Evolutionary conservation across 1,284 basidiomycete species (phyloP).

Genomic region (Apiotrichum gamsii): DNA sequence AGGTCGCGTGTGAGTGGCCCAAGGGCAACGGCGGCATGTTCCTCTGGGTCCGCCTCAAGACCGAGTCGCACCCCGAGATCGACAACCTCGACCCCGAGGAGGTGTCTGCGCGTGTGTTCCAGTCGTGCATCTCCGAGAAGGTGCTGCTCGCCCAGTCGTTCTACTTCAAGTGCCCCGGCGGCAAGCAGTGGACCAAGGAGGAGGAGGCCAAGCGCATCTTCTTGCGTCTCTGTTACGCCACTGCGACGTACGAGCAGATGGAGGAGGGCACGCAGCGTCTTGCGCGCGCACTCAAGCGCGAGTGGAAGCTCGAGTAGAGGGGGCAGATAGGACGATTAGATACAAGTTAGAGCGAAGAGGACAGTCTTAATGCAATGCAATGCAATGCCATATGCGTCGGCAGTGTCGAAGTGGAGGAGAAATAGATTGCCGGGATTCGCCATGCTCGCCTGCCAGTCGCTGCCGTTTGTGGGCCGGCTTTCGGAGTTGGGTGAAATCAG

Average conservation of each 20-base stretch:
- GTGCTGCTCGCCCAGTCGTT: slow-evolving; percentile 27
- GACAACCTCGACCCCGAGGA: slow-evolving; percentile 18
- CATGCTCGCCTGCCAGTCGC: no score
- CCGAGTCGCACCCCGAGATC: slow-evolving; percentile 32
- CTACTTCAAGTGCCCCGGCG: slow-evolving; percentile 32
- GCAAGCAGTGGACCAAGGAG: slow-evolving; percentile 19
- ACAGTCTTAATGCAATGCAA: no score
- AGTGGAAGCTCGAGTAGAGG: background rate
- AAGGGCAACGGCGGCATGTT: slow-evolving; percentile 37
- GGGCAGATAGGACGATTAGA: no score
- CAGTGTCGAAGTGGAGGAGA: no score
- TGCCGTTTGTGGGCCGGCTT: no score
- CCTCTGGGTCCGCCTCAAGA: slow-evolving; percentile 34
- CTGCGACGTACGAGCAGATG: slow-evolving; percentile 27
- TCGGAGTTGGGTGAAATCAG: no score
- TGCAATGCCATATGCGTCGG: no score
- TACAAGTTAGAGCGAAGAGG: no score
- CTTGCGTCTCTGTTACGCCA: slow-evolving; percentile 31
- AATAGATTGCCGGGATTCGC: no score
- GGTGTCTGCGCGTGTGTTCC: slow-evolving; percentile 28
- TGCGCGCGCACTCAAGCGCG: slow-evolving; percentile 18
- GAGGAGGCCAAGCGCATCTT: slow-evolving; percentile 30
- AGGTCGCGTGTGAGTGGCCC: slow-evolving; percentile 22
- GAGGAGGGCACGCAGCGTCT: slow-evolving; percentile 35
- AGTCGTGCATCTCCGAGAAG: slow-evolving; percentile 22